These are phyloP conservation scores for Effrenium voratum DNA, from an alignment of 73 alveolate species.

Conservation along the genomic window DNA sequence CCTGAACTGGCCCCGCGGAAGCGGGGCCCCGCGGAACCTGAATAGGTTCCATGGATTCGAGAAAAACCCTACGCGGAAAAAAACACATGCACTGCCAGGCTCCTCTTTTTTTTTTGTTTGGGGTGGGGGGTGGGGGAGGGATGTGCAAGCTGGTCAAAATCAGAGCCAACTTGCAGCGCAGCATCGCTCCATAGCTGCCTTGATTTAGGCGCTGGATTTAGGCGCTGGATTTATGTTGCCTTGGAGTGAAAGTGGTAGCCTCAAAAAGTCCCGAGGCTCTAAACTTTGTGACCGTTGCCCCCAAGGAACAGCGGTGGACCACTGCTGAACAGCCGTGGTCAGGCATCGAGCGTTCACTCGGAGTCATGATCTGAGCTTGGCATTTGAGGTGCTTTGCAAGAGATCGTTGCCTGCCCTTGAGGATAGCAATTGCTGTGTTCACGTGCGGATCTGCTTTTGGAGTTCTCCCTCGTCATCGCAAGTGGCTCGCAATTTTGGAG, in stretches of 20 bases:
- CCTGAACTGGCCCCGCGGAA: neutral
- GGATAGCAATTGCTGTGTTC: no score
- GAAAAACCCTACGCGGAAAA: no score
- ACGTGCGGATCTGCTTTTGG: no score
- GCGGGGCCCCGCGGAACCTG: neutral
- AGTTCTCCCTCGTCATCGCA: no score
- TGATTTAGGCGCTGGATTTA: neutral
- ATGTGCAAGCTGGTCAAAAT: neutral
- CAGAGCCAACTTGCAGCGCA: neutral
- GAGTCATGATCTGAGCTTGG: no score
- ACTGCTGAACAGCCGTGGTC: slow-evolving; percentile 69
- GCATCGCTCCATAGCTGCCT: neutral
- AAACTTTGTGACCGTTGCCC: no score
- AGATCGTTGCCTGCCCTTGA: no score
- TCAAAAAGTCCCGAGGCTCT: neutral
- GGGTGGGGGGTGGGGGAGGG: no score
- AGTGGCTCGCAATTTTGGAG: no score
- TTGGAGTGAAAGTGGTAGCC: neutral
- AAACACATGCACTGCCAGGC: no score
- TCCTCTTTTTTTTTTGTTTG: no score
- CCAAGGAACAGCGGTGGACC: slow-evolving; percentile 89
- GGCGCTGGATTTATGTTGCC: neutral
- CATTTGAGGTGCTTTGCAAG: no score
- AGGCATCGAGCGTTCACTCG: slow-evolving; percentile 1
- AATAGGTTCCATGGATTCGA: neutral